Evolutionary conservation across 345 rosid genomes (phyloP).

Genomic region (Moricandia arvensis): DNA sequence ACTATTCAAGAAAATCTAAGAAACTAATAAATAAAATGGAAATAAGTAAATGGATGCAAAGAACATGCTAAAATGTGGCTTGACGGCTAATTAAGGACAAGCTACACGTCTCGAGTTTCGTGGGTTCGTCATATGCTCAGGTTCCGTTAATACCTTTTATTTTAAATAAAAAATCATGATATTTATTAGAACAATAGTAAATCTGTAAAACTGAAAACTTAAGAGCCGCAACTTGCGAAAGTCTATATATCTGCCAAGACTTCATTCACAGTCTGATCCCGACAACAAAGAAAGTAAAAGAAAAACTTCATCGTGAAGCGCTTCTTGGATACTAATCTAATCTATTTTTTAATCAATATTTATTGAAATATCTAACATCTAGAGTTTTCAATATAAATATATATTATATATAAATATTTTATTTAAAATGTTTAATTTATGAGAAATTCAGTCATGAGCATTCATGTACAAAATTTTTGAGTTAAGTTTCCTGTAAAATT

Average conservation of each 20-base stretch:
- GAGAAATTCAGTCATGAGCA: too few relatives aligned
- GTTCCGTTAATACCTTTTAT: constrained; percentile 24
- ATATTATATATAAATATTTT: too few relatives aligned
- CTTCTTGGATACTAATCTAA: constrained; percentile 5
- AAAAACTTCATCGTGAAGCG: constrained; percentile 27
- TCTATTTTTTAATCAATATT: neutral
- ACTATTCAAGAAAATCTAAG: neutral
- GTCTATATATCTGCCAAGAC: constrained; percentile 17
- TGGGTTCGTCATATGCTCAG: constrained; percentile 23
- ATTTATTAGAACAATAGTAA: neutral
- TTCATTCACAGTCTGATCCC: constrained; percentile 26
- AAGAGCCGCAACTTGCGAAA: constrained; percentile 34
- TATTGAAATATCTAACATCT: too few relatives aligned
- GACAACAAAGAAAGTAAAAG: constrained; percentile 21
- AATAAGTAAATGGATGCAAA: neutral
- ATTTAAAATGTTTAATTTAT: too few relatives aligned
- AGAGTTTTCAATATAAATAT: too few relatives aligned
- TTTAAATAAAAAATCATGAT: neutral
- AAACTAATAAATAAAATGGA: neutral
- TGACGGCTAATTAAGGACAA: constrained; percentile 10
- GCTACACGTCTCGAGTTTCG: neutral
- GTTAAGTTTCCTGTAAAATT: too few relatives aligned
- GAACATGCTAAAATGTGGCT: constrained; percentile 27
- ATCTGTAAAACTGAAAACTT: neutral
- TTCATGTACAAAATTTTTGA: too few relatives aligned